These are phyloP conservation scores for Phytophthora brassicae DNA, from an alignment of 352 stramenopile genomes.

Conservation along the genomic window DNA sequence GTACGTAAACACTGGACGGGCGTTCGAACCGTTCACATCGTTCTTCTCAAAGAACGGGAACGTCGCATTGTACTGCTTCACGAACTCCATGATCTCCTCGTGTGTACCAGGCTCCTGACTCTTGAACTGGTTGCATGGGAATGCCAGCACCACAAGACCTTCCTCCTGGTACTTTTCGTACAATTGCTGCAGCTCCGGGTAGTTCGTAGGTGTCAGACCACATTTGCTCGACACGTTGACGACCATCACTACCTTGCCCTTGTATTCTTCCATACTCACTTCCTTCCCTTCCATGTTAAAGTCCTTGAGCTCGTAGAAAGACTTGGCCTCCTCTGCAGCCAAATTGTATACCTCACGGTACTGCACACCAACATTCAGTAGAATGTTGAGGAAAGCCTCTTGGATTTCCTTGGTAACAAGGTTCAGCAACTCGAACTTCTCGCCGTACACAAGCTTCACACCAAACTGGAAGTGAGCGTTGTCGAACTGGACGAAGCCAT, in stretches of 20 bases:
- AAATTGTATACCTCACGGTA: conserved; percentile 53
- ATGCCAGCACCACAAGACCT: conserved; percentile 67
- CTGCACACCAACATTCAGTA: conserved; percentile 50
- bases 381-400: conserved; percentile 49
- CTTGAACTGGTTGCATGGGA: conserved; percentile 87
- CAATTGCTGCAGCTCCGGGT: conserved; percentile 79
- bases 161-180: conserved; percentile 61
- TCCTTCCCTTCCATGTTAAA: conserved; percentile 62
- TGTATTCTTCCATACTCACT: conserved; percentile 63
- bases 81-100: conserved; percentile 73
- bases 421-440: conserved; percentile 48
- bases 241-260: conserved; percentile 60
- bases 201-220: conserved; percentile 82
- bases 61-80: conserved; percentile 46
- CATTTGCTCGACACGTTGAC: conserved; percentile 86
- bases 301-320: conserved; percentile 82
- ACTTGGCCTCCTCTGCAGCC: conserved; percentile 38
- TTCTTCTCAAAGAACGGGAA: conserved; percentile 59
- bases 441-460: conserved; percentile 46
- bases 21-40: conserved; percentile 80
- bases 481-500: conserved; percentile 49
- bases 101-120: conserved; percentile 44
- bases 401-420: conserved; percentile 42
- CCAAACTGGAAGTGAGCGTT: conserved; percentile 45
- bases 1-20: conserved; percentile 78